These are phyloP conservation scores for Eimeria necatrix DNA, from an alignment of 169 alveolate genomes.

Conservation along the genomic window DNA sequence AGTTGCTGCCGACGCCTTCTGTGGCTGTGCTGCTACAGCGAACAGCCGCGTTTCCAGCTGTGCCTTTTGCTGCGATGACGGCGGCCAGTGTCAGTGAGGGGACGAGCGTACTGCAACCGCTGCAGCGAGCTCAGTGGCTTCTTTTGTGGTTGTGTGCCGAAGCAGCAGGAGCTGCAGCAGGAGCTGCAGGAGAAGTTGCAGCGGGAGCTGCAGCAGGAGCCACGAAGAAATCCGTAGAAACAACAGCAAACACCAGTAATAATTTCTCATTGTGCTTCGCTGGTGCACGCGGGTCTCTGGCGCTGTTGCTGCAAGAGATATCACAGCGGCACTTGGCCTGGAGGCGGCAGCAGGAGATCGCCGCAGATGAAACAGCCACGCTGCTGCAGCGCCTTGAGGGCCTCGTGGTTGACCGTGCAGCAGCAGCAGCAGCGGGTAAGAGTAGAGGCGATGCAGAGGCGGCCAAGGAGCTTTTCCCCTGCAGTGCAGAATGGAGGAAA, in stretches of 20 bases:
- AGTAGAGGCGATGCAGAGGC: constrained; percentile 35
- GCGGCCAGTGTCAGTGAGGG: constrained; percentile 14
- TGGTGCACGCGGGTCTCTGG: constrained; percentile 38
- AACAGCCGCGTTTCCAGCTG: constrained; percentile 40
- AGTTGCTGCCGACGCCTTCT: neutral
- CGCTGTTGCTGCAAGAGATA: constrained; percentile 58
- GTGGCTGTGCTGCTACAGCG: neutral
- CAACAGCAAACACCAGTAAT: constrained; percentile 2
- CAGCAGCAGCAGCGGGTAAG: constrained; percentile 7
- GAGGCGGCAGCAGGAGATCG: constrained; percentile 53
- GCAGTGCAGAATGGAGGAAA: constrained; percentile 36
- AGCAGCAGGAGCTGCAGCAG: constrained; percentile 63
- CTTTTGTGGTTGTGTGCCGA: constrained; percentile 70
- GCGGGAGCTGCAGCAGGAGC: constrained; percentile 39
- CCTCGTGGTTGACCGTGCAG: constrained; percentile 64
- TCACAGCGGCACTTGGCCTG: constrained; percentile 62
- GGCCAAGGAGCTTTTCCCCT: constrained; percentile 61
- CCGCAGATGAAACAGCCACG: constrained; percentile 67
- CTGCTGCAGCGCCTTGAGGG: constrained; percentile 69
- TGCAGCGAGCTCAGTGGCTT: constrained; percentile 68
- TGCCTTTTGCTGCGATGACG: constrained; percentile 43
- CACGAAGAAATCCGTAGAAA: constrained; percentile 13
- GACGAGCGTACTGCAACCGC: constrained; percentile 29
- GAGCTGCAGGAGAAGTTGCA: constrained; percentile 1
- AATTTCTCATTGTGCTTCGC: neutral